These are phyloP conservation scores for Geranomyces variabilis DNA, from an alignment of 192 early-diverging fungal species.

Conservation along the genomic window DNA sequence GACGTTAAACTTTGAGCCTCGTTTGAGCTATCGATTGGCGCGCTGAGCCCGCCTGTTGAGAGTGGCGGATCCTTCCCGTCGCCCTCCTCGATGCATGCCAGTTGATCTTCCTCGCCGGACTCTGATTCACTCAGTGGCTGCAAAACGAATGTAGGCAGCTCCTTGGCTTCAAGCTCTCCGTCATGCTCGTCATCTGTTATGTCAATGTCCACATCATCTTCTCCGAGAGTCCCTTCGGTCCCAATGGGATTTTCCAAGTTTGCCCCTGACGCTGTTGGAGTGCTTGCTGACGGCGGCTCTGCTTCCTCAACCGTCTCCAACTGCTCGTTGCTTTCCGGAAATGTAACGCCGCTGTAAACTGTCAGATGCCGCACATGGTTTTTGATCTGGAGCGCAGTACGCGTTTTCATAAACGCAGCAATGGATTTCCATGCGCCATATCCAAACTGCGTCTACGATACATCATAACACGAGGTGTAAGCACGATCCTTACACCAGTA, in stretches of 20 bases:
- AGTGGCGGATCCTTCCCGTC: no score
- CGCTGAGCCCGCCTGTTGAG: no score
- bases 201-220: slow-evolving; percentile 25
- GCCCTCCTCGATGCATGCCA: not conserved
- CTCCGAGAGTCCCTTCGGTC: not conserved
- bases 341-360: slow-evolving; percentile 33
- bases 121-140: slow-evolving; percentile 8
- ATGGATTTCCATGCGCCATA: slow-evolving; percentile 64
- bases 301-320: slow-evolving; percentile 5
- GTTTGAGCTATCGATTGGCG: no score
- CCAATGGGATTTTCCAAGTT: not conserved
- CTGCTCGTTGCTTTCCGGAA: slow-evolving; percentile 36
- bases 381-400: slow-evolving; percentile 64
- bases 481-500: not conserved
- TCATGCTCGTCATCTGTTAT: slow-evolving; percentile 36
- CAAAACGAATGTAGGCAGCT: not conserved
- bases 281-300: not conserved
- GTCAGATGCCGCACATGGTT: slow-evolving; percentile 62
- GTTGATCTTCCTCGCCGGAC: not conserved
- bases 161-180: not conserved
- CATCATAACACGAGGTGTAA: not conserved
- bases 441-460: slow-evolving; percentile 48
- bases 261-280: no score
- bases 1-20: no score
- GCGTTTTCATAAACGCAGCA: slow-evolving; percentile 51